Conservation (phyloP, 2,329 filamentous ascomycete genomes). For the Cladophialophora psammophila region DNA sequence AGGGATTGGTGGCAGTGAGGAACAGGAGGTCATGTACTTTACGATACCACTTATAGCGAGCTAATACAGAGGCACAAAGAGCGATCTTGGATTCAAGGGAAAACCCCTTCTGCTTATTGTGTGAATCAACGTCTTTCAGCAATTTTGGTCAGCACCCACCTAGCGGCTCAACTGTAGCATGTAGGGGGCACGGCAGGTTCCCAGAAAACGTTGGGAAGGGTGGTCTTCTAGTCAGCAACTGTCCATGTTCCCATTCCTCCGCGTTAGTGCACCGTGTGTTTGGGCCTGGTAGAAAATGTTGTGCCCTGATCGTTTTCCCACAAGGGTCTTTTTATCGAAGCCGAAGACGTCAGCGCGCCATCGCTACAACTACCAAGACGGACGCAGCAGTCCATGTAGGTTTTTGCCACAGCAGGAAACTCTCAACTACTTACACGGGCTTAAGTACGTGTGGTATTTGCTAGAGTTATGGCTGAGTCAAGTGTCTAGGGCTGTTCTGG, state of each 20-base stretch:
- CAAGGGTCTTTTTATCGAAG: not conserved
- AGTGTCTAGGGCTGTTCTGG: not conserved
- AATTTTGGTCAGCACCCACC: no score
- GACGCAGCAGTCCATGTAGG: not conserved
- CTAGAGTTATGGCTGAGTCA: not conserved
- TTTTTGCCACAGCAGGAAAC: not conserved
- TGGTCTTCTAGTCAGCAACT: not conserved
- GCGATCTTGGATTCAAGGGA: not conserved
- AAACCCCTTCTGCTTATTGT: no score
- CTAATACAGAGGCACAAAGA: constrained; percentile 6
- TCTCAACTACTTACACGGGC: not conserved
- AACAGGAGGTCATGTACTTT: constrained; percentile 10
- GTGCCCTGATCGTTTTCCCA: not conserved
- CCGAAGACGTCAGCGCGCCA: not conserved
- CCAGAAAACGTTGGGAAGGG: not conserved
- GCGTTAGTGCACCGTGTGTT: no score
- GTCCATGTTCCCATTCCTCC: not conserved
- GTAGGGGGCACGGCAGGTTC: not conserved
- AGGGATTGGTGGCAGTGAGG: not conserved
- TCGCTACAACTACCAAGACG: not conserved
- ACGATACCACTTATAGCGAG: constrained; percentile 4
- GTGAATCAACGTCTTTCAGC: no score
- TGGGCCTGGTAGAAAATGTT: not conserved
- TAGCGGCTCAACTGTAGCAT: no score
- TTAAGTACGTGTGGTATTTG: not conserved